Percentiles rank a stretch among this genome's conserved stretches.
phyloP scores from a whole-genome alignment of 2,329 filamentous ascomycete species.

The Alternaria panax region DNA sequence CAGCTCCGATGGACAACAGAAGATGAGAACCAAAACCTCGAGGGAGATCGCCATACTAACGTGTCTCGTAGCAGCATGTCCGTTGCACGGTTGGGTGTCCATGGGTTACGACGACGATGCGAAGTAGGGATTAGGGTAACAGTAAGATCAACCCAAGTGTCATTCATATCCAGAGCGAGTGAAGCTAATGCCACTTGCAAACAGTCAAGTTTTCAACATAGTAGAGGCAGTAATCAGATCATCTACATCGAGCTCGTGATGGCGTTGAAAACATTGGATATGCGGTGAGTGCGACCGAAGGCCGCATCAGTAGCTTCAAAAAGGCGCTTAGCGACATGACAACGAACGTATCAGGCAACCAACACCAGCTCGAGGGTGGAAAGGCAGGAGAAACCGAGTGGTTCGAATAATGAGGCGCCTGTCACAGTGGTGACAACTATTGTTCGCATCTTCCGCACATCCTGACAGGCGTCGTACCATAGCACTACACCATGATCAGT shows the following conservation, averaged over 20 bases:
- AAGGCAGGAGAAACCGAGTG: background rate
- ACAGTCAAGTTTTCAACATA: background rate
- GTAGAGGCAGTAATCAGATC: background rate
- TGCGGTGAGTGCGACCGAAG: background rate
- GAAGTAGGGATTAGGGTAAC: background rate
- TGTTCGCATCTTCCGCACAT: background rate
- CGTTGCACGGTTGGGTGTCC: background rate
- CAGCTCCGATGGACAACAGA: background rate
- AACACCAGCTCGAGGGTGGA: background rate
- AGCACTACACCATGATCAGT: background rate
- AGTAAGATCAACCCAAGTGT: background rate
- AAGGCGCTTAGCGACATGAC: background rate
- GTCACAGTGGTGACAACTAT: background rate
- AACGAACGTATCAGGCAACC: background rate
- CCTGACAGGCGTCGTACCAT: background rate
- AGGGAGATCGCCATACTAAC: background rate
- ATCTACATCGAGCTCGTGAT: background rate
- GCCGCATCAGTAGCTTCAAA: background rate
- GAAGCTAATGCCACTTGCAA: background rate
- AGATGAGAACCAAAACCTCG: background rate
- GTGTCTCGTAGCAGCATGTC: background rate
- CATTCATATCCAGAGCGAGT: background rate
- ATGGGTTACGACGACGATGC: background rate
- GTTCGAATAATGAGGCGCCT: background rate
- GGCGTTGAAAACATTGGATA: background rate